phyloP scores from a whole-genome alignment of 2,329 filamentous ascomycete genomes.

The Fusarium sp. region DNA sequence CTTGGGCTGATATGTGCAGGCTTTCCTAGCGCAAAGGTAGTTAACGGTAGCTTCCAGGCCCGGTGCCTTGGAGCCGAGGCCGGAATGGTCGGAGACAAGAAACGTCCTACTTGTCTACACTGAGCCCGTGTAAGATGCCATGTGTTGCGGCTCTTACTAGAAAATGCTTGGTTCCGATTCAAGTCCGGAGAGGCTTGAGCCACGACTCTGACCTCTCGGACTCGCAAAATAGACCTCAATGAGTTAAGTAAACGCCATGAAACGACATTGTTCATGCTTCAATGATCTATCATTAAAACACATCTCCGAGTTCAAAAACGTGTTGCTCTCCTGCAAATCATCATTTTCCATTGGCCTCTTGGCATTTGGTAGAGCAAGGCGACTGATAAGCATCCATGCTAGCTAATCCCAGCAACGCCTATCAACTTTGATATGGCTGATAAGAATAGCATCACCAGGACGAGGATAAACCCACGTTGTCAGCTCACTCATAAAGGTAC shows the following conservation, averaged over 20 bases:
- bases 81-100: not conserved
- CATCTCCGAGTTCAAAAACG: not conserved
- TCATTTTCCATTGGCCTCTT: constrained; percentile 7
- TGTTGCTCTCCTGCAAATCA: not conserved
- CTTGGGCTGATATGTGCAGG: constrained; percentile 23
- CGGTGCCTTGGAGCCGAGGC: not conserved
- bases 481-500: constrained; percentile 3
- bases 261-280: not conserved
- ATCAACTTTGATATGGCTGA: constrained; percentile 27
- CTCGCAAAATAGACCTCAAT: not conserved
- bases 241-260: not conserved
- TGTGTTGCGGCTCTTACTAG: not conserved
- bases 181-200: not conserved
- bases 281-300: constrained; percentile 16
- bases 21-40: constrained; percentile 26
- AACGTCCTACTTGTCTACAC: not conserved
- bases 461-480: constrained; percentile 5
- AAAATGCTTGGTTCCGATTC: not conserved
- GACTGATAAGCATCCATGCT: constrained; percentile 43
- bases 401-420: constrained; percentile 22
- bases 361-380: constrained; percentile 10
- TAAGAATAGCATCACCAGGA: constrained; percentile 19
- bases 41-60: constrained; percentile 8
- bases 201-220: not conserved
- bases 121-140: not conserved